phyloP scores from a whole-genome alignment of 2,329 filamentous ascomycete genomes.

The Periconia sp. region DNA sequence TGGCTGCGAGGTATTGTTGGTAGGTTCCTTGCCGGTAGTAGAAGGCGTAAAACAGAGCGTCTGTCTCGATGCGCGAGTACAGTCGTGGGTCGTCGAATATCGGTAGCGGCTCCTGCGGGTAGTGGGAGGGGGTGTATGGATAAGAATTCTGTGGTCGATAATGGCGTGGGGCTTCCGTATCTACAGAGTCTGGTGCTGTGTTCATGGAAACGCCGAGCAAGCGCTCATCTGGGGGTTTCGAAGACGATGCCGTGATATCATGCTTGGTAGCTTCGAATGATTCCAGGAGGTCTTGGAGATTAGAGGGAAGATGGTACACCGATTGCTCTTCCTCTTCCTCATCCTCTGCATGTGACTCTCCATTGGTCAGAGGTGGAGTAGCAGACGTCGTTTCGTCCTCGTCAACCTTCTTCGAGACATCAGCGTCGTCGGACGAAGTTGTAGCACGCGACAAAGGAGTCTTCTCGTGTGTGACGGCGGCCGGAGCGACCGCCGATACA shows the following conservation, averaged over 20 bases:
- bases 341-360: constrained; percentile 55
- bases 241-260: constrained; percentile 60
- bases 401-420: constrained; percentile 27
- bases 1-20: constrained; percentile 92
- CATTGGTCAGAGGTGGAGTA: constrained; percentile 52
- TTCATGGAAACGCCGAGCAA: constrained; percentile 76
- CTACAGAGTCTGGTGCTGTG: constrained; percentile 71
- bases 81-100: constrained; percentile 90
- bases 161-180: constrained; percentile 79
- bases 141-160: constrained; percentile 84
- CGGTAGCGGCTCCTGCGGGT: constrained; percentile 86
- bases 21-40: constrained; percentile 98
- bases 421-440: constrained; percentile 31
- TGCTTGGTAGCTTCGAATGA: constrained; percentile 84
- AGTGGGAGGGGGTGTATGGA: constrained; percentile 73
- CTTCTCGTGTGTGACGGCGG: constrained; percentile 52
- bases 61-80: constrained; percentile 87
- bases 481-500: constrained; percentile 46
- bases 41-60: constrained; percentile 97
- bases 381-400: constrained; percentile 40
- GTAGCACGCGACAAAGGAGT: constrained; percentile 30
- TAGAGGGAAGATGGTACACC: constrained; percentile 88
- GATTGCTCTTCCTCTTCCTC: constrained; percentile 73
- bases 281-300: constrained; percentile 85
- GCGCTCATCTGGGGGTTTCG: constrained; percentile 66